phyloP scores from a whole-genome alignment of 2,329 filamentous ascomycete genomes.

The Phaeosphaeriaceae sp. region DNA sequence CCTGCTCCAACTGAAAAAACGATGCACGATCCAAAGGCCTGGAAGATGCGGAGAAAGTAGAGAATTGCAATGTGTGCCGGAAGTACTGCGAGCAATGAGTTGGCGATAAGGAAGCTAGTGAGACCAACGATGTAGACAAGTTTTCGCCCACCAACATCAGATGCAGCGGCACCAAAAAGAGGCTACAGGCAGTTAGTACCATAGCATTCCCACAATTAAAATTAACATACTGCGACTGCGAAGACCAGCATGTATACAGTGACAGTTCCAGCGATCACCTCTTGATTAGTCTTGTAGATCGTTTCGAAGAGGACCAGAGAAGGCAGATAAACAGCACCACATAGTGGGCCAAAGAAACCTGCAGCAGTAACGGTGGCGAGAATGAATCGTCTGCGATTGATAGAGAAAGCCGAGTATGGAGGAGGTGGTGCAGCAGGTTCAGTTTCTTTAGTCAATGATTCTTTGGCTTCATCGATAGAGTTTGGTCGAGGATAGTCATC shows the following conservation, averaged over 20 bases:
- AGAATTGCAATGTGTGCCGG: constrained; percentile 49
- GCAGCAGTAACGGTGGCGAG: constrained; percentile 50
- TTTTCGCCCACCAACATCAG: constrained; percentile 51
- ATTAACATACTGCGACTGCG: constrained; percentile 42
- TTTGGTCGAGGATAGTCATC: constrained; percentile 24
- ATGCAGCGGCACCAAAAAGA: constrained; percentile 51
- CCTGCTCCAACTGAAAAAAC: constrained; percentile 54
- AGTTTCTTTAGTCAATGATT: constrained; percentile 14
- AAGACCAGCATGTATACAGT: constrained; percentile 55
- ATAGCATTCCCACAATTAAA: not conserved
- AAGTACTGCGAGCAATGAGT: constrained; percentile 48
- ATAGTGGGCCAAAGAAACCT: constrained; percentile 53
- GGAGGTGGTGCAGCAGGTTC: constrained; percentile 12
- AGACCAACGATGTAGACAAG: constrained; percentile 52
- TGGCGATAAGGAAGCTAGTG: constrained; percentile 49
- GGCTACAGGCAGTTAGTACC: constrained; percentile 32
- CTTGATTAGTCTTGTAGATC: constrained; percentile 46
- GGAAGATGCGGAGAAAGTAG: constrained; percentile 51
- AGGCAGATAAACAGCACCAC: constrained; percentile 55
- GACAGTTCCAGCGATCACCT: constrained; percentile 53
- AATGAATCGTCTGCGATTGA: constrained; percentile 46
- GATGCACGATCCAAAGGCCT: constrained; percentile 52
- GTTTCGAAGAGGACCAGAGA: constrained; percentile 47
- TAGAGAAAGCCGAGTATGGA: constrained; percentile 50
- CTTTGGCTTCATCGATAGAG: constrained; percentile 13